These are phyloP conservation scores for Candida ficus DNA, from an alignment of 805 yeast species.

Conservation along the genomic window DNA sequence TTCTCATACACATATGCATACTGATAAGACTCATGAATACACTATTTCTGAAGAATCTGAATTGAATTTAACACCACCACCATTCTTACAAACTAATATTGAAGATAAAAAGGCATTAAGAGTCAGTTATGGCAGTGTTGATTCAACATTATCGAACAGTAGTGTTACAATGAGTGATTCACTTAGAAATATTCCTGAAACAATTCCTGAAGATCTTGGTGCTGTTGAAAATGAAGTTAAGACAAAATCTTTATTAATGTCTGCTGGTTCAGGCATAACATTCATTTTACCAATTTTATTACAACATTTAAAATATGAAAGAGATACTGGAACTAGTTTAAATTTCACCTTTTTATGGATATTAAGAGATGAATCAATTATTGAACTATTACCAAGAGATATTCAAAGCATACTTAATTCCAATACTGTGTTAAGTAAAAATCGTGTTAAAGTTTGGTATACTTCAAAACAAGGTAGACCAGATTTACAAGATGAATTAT, in stretches of 20 bases:
- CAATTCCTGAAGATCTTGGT: background rate
- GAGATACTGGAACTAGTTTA: slow-evolving; percentile 4
- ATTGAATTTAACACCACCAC: background rate
- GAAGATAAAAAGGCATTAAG: background rate
- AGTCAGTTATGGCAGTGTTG: slow-evolving; percentile 6
- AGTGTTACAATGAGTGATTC: background rate
- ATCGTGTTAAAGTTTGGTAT: slow-evolving; percentile 18
- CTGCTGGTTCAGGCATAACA: slow-evolving; percentile 13
- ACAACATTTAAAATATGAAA: slow-evolving; percentile 12
- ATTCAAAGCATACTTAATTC: background rate
- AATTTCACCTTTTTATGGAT: slow-evolving; percentile 22
- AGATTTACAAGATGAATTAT: slow-evolving; percentile 11
- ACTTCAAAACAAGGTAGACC: slow-evolving; percentile 19
- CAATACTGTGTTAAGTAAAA: too few relatives aligned
- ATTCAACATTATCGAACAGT: background rate
- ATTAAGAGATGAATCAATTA: slow-evolving; percentile 10
- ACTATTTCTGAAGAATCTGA: slow-evolving; percentile 2
- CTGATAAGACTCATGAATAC: background rate
- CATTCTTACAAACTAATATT: background rate
- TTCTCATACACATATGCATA: slow-evolving; percentile 13
- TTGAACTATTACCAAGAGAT: slow-evolving; percentile 2
- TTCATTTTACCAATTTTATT: slow-evolving; percentile 10
- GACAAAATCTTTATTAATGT: background rate
- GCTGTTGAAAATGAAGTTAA: background rate
- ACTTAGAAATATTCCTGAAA: too few relatives aligned